phyloP scores from a whole-genome alignment of 2,329 filamentous ascomycete genomes.

The Cladorrhinum sp. region DNA sequence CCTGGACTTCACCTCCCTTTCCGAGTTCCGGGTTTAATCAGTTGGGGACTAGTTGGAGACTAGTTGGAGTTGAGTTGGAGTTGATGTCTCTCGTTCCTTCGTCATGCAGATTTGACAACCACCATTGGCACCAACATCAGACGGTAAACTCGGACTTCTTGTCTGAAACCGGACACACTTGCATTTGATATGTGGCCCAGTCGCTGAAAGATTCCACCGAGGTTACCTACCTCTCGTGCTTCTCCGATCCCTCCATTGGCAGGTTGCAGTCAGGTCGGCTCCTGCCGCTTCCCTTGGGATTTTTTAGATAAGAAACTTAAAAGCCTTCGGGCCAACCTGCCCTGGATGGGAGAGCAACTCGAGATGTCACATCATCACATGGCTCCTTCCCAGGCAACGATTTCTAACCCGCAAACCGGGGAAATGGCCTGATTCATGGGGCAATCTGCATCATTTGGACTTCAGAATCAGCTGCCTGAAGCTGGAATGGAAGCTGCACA shows the following conservation, averaged over 20 bases:
- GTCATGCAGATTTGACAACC: neutral
- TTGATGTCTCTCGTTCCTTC: neutral
- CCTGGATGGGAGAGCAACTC: neutral
- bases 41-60: neutral
- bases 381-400: neutral
- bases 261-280: neutral
- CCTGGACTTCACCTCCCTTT: neutral
- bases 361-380: neutral
- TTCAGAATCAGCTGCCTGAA: neutral
- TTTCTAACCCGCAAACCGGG: neutral
- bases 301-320: neutral
- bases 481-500: neutral
- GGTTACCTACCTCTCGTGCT: neutral
- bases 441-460: too few species aligned
- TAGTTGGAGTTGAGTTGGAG: too few species aligned
- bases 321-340: too few species aligned
- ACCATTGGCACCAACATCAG: too few species aligned
- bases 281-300: neutral
- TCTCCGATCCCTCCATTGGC: neutral
- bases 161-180: slow-evolving; percentile 14
- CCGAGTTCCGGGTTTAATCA: slow-evolving; percentile 1
- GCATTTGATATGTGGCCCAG: slow-evolving; percentile 3
- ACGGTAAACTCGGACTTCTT: neutral
- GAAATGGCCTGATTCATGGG: neutral
- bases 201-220: neutral